Percentiles rank a stretch among this genome's conserved stretches.
phyloP scores from a whole-genome alignment of 305 asterid species.

The Lippia alba region DNA sequence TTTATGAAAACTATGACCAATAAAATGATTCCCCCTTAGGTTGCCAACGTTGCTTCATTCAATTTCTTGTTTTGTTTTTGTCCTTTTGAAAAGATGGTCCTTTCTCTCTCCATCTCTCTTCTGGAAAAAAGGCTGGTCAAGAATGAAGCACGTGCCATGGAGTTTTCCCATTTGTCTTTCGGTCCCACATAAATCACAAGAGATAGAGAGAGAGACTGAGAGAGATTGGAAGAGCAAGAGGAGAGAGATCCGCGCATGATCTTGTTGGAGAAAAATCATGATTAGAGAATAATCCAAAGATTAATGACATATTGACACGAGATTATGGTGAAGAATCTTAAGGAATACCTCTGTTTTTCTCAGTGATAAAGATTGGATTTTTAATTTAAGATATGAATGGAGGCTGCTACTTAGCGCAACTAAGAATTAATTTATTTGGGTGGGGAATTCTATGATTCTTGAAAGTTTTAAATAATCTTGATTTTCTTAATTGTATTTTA shows the following conservation, averaged over 20 bases:
- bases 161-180: constrained; percentile 17
- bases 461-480: no score
- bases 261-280: constrained; percentile 1
- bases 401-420: background rate
- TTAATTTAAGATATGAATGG: background rate
- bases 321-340: constrained; percentile 39
- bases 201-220: background rate
- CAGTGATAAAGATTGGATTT: constrained; percentile 32
- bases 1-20: constrained; percentile 17
- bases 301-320: constrained; percentile 21
- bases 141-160: constrained; percentile 50
- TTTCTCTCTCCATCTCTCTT: background rate
- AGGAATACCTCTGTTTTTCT: background rate
- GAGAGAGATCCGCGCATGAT: background rate
- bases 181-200: constrained; percentile 33
- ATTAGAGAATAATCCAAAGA: constrained; percentile 22
- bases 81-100: no score
- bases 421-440: background rate
- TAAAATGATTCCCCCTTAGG: constrained; percentile 14
- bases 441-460: background rate
- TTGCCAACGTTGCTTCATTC: constrained; percentile 25
- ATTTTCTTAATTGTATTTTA: no score
- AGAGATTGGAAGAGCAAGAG: no score
- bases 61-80: background rate
- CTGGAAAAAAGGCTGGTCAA: constrained; percentile 32